Conservation (phyloP, 2,329 filamentous ascomycete species). For the Aureobasidium subglaciale region DNA sequence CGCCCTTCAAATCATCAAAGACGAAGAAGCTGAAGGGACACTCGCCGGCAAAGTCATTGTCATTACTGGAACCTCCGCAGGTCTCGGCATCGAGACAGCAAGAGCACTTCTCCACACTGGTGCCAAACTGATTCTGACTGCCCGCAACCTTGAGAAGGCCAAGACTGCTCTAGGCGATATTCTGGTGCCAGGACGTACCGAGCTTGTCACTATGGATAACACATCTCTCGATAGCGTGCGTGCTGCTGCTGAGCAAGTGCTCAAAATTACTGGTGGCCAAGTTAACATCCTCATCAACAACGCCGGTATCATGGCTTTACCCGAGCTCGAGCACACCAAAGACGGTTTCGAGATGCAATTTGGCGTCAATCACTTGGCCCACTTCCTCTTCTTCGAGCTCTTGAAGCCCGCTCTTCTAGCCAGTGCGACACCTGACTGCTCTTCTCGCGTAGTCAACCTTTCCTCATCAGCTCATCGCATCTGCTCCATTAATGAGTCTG, state of each 20-base stretch:
- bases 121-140: conserved; percentile 39
- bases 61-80: conserved; percentile 39
- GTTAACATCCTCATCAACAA: conserved; percentile 40
- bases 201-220: conserved; percentile 26
- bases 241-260: conserved; percentile 28
- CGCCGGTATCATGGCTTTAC: conserved; percentile 38
- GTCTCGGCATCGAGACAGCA: conserved; percentile 39
- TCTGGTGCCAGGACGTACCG: conserved; percentile 2
- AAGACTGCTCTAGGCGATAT: neutral
- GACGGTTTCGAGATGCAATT: conserved; percentile 48
- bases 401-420: conserved; percentile 39
- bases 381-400: conserved; percentile 49
- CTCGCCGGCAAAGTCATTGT: conserved; percentile 33
- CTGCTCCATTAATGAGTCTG: conserved; percentile 29
- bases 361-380: conserved; percentile 46
- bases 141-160: conserved; percentile 23
- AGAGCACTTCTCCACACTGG: conserved; percentile 41
- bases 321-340: conserved; percentile 31
- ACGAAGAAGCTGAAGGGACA: conserved; percentile 26
- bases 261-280: conserved; percentile 26
- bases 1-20: conserved; percentile 23
- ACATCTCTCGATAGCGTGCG: conserved; percentile 29
- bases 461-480: conserved; percentile 38
- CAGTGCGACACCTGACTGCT: conserved; percentile 32
- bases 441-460: conserved; percentile 43